Conservation (phyloP, 805 yeast species). For the Monosporozyma yasuniensis region DNA sequence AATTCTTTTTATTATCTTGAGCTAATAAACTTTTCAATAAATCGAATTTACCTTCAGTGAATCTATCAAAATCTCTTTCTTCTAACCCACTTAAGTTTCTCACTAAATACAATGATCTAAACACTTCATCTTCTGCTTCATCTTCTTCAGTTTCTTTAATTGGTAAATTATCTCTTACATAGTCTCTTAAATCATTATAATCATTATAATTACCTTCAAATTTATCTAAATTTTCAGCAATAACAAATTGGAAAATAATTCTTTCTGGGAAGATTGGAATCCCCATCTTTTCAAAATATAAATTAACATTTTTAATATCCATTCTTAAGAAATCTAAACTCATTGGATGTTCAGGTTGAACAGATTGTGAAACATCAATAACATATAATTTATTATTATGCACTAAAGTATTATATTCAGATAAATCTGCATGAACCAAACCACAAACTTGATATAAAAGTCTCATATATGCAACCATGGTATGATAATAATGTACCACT, state of each 20-base stretch:
- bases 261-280: constrained; percentile 77
- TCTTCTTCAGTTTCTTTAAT: constrained; percentile 45
- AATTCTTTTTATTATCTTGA: constrained; percentile 29
- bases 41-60: constrained; percentile 70
- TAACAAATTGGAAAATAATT: constrained; percentile 68
- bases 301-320: constrained; percentile 95
- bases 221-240: constrained; percentile 38
- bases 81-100: constrained; percentile 75
- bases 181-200: constrained; percentile 29
- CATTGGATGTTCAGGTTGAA: constrained; percentile 97
- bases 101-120: constrained; percentile 70
- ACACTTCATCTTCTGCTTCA: constrained; percentile 74
- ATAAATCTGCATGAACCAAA: constrained; percentile 90
- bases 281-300: constrained; percentile 66
- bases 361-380: constrained; percentile 94
- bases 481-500: constrained; percentile 58
- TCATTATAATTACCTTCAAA: constrained; percentile 31
- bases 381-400: constrained; percentile 72
- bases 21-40: constrained; percentile 59
- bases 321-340: constrained; percentile 87
- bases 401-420: constrained; percentile 87
- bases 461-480: constrained; percentile 77
- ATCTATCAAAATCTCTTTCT: constrained; percentile 80
- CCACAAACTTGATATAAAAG: constrained; percentile 80
- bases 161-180: constrained; percentile 41